These are phyloP conservation scores for Hymenotorrendiella dingleyae DNA, from an alignment of 2,329 filamentous ascomycete species.

Conservation along the genomic window DNA sequence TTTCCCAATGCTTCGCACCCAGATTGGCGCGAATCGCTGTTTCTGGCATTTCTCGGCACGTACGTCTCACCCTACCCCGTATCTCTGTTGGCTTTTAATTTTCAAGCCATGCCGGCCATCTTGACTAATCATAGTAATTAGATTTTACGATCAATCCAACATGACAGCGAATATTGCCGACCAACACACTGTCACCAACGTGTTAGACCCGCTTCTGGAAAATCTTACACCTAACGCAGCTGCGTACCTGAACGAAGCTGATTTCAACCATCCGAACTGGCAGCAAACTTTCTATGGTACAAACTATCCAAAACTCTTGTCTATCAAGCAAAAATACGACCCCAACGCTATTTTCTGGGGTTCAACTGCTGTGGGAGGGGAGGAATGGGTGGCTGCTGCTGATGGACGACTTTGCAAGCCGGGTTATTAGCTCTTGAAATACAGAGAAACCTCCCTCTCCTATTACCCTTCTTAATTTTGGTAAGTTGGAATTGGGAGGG, in stretches of 20 bases:
- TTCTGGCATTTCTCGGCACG: conserved; percentile 1
- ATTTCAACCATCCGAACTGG: conserved; percentile 39
- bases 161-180: background rate
- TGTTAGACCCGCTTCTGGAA: background rate
- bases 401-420: conserved; percentile 37
- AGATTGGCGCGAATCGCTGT: conserved; percentile 2
- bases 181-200: background rate
- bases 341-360: conserved; percentile 41
- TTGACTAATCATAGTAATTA: too few relatives aligned
- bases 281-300: conserved; percentile 41
- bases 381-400: conserved; percentile 39
- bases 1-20: conserved; percentile 3
- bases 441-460: too few relatives aligned
- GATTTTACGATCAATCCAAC: background rate
- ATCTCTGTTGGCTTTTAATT: background rate
- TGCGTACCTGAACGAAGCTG: conserved; percentile 46
- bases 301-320: conserved; percentile 38
- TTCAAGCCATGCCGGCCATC: too few relatives aligned
- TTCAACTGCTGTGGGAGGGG: conserved; percentile 43
- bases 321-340: conserved; percentile 47
- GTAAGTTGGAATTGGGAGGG: too few relatives aligned
- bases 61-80: background rate
- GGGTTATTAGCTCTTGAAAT: too few relatives aligned
- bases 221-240: conserved; percentile 36
- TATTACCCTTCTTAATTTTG: too few relatives aligned